Percentiles rank a stretch among this genome's conserved stretches.
phyloP scores from a whole-genome alignment of 345 rosid species.

The Carallia brachiata region DNA sequence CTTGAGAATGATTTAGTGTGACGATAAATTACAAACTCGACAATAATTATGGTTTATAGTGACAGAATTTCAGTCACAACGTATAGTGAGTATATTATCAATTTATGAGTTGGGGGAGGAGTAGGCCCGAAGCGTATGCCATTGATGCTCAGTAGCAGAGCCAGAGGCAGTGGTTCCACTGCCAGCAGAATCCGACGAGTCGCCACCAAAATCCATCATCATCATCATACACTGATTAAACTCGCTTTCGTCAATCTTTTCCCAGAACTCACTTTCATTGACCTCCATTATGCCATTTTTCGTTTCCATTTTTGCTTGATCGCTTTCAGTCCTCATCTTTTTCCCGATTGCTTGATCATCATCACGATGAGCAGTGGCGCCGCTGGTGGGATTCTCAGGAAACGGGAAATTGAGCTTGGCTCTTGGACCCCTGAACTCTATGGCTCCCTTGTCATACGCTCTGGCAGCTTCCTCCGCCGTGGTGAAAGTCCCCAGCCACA shows the following conservation, averaged over 20 bases:
- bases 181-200: conserved; percentile 62
- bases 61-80: no score
- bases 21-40: no score
- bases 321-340: background rate
- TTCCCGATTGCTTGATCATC: background rate
- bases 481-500: conserved; percentile 92
- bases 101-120: no score
- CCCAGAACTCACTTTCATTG: conserved; percentile 29
- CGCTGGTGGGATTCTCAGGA: conserved; percentile 26
- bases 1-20: no score
- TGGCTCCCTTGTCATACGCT: conserved; percentile 83
- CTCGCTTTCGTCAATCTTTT: conserved; percentile 37
- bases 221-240: conserved; percentile 49
- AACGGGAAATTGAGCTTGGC: conserved; percentile 61
- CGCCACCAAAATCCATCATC: conserved; percentile 50
- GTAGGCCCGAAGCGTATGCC: no score
- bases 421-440: conserved; percentile 47
- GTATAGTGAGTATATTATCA: no score
- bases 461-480: conserved; percentile 92
- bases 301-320: background rate
- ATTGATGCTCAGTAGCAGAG: no score
- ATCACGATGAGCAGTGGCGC: background rate
- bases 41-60: no score
- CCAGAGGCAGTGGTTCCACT: conserved; percentile 19
- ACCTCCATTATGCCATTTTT: conserved; percentile 1